Evolutionary conservation across 805 yeast genomes (phyloP).

Genomic region (Candida oleophila): DNA sequence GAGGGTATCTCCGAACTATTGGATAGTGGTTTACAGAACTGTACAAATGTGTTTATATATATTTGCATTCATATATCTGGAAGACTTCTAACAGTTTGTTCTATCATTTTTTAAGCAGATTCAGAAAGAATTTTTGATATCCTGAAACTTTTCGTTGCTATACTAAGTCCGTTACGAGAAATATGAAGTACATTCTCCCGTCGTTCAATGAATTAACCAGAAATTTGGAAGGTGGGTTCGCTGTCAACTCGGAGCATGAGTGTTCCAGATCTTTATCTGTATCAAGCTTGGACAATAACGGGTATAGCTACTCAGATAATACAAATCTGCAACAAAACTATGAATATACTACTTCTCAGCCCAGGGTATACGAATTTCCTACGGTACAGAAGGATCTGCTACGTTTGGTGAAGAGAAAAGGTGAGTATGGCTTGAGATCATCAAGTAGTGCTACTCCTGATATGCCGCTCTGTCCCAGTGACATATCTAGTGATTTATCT

Average conservation of each 20-base stretch:
- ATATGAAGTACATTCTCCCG: not conserved
- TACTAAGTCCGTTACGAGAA: too few relatives aligned
- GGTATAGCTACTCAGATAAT: not conserved
- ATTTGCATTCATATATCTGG: too few relatives aligned
- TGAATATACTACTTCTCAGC: not conserved
- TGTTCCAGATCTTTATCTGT: not conserved
- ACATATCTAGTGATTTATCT: not conserved
- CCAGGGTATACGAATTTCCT: not conserved
- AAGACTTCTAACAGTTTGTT: too few relatives aligned
- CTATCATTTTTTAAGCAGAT: too few relatives aligned
- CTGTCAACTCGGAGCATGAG: not conserved
- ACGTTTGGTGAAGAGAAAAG: not conserved
- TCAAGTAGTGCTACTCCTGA: not conserved
- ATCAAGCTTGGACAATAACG: not conserved
- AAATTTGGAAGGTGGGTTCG: not conserved
- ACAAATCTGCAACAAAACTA: not conserved
- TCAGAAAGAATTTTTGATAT: too few relatives aligned
- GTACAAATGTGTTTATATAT: too few relatives aligned
- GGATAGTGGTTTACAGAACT: too few relatives aligned
- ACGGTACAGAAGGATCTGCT: not conserved
- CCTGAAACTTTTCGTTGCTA: too few relatives aligned
- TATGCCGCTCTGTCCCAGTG: not conserved
- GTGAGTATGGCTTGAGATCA: not conserved
- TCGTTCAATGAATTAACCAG: slow-evolving; percentile 1
- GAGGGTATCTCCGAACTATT: too few relatives aligned